These are phyloP conservation scores for Firmiana major DNA, from an alignment of 345 rosid genomes.

Conservation along the genomic window DNA sequence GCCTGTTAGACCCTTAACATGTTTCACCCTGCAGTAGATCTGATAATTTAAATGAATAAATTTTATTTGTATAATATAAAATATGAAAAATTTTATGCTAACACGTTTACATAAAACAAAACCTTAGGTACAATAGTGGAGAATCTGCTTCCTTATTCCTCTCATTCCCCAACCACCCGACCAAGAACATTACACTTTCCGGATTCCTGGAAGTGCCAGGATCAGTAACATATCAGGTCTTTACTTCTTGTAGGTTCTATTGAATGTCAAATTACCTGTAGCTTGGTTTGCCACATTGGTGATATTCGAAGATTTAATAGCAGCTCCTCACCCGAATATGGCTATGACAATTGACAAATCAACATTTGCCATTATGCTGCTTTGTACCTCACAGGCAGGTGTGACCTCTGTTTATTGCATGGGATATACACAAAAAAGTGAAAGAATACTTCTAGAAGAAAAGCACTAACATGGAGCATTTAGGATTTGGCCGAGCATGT, in stretches of 20 bases:
- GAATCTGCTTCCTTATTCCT: background rate
- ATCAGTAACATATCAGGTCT: background rate
- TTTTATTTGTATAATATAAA: too few relatives aligned
- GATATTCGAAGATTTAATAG: background rate
- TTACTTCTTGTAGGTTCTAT: background rate
- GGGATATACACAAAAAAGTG: background rate
- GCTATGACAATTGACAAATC: background rate
- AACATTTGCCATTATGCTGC: background rate
- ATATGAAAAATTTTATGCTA: too few relatives aligned
- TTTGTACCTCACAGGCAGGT: background rate
- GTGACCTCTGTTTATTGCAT: background rate
- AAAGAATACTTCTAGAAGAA: background rate
- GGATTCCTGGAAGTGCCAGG: background rate
- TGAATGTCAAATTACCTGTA: background rate
- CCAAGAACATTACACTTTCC: background rate
- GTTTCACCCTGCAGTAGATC: background rate
- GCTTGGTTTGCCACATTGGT: background rate
- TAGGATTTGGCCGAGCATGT: background rate
- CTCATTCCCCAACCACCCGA: background rate
- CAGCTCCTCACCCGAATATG: background rate
- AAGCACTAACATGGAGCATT: background rate
- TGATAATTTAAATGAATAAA: too few relatives aligned
- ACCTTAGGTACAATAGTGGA: background rate
- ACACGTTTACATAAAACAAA: too few relatives aligned
- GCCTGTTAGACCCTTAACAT: too few relatives aligned